Base-by-base conservation (phyloP, 352 stramenopile species). In the Pythium dissimile region DNA sequence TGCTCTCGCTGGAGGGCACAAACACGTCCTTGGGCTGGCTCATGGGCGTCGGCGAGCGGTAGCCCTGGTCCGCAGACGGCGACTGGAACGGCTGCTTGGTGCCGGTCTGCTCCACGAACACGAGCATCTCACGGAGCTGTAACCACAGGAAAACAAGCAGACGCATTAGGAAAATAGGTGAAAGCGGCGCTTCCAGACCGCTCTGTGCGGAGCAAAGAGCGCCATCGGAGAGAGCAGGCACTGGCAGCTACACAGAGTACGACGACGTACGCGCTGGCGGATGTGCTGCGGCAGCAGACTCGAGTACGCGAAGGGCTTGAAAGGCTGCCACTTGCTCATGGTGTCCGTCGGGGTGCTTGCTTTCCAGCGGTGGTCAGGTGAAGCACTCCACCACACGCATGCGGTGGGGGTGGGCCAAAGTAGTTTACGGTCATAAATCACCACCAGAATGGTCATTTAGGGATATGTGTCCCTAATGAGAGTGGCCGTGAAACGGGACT, bases 281-380 rank as follows among this genome's bases (percentile, higher is more conserved):
- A 89, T 60, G 42, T 81, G 71, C 16, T 71, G 69, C 41, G 81
- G 77, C 66, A 94, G 70, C 47, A 91, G 67, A 24, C 82, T 77
- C 67, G 85, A 66, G 69, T 87, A 89, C 70, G 75, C 65, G 66
- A 90, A 92, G 66, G 79, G 80, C 67, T 89, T 86, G 66, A 92
- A 94, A 26, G 84, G 84, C 69, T 89, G 75, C 78, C 79, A 94
- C 67, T 85, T 80, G 76, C 75, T 92, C 75, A 86, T 92, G 50
- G 27, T 78, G 32, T 38, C 37, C 56, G 39, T 34, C 51, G 52
- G 27, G 26, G 13, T 58, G n/a, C n/a, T 24, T 50, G n/a, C 41
- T 28, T 59, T 57, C 39, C 31, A 52, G 47, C 31, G 47, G n/a
- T n/a, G n/a, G 48, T 56, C 46, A 42, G 55, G 23, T 63, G 35